Evolutionary conservation across 192 early-diverging fungal species (phyloP).

Genomic region (Gamsiella multidivaricata): DNA sequence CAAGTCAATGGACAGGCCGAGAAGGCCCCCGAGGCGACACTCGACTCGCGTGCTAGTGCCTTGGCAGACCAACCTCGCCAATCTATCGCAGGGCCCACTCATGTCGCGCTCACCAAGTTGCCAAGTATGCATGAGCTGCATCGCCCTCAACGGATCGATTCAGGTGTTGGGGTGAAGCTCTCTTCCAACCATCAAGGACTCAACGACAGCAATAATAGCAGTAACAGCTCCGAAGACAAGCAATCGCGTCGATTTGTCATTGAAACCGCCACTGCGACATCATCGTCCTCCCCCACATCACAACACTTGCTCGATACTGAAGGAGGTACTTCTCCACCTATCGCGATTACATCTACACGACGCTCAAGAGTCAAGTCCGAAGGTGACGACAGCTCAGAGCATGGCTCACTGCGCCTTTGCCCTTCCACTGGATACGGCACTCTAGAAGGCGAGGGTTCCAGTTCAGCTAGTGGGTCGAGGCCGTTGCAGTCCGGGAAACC

Average conservation of each 20-base stretch:
- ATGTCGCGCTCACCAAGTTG: not conserved
- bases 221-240: constrained; percentile 9
- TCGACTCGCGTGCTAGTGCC: not conserved
- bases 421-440: not conserved
- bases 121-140: constrained; percentile 12
- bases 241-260: not conserved
- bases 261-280: not conserved
- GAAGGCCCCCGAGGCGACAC: not conserved
- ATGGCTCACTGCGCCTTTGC: not conserved
- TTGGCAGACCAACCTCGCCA: not conserved
- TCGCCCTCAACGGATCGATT: constrained; percentile 35
- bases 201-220: constrained; percentile 15
- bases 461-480: constrained; percentile 2
- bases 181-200: constrained; percentile 2
- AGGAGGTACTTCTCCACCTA: not conserved
- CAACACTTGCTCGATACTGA: not conserved
- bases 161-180: constrained; percentile 43
- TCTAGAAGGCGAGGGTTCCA: not conserved
- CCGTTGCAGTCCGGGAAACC: not conserved
- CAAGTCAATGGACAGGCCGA: too few species aligned
- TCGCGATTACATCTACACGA: not conserved
- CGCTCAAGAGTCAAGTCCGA: constrained; percentile 21
- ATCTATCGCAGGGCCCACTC: not conserved
- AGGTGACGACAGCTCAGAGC: constrained; percentile 3
- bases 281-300: not conserved